These are phyloP conservation scores for Phytopythium vexans DNA, from an alignment of 352 stramenopile species.

Conservation along the genomic window DNA sequence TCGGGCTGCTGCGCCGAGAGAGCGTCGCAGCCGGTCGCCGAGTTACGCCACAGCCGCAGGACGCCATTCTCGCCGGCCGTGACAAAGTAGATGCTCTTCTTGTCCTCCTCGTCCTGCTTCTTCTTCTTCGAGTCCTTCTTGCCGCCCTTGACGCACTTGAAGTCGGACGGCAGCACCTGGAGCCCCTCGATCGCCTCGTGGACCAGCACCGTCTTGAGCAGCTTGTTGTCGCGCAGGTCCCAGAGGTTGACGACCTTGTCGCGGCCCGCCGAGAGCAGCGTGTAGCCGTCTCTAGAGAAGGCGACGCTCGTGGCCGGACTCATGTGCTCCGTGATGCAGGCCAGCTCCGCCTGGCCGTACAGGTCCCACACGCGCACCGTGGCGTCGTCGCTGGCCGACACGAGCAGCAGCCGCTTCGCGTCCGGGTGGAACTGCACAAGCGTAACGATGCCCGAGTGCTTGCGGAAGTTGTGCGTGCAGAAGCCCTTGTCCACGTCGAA, in stretches of 20 bases:
- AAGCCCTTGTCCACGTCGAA: constrained; percentile 92
- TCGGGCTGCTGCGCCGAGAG: constrained; percentile 48
- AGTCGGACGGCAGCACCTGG: constrained; percentile 72
- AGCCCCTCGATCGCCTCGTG: constrained; percentile 96
- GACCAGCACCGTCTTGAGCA: constrained; percentile 92
- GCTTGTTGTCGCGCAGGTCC: constrained; percentile 70
- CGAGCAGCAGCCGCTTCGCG: constrained; percentile 54
- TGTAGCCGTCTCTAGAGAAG: constrained; percentile 87
- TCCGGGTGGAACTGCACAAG: constrained; percentile 85
- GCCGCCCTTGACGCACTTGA: constrained; percentile 39
- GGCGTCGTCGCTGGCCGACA: constrained; percentile 74
- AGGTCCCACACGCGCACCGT: constrained; percentile 85
- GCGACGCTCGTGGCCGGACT: constrained; percentile 92
- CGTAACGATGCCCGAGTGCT: constrained; percentile 85
- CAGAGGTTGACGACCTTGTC: constrained; percentile 94
- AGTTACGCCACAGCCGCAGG: constrained; percentile 75
- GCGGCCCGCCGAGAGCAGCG: constrained; percentile 84
- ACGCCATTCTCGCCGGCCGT: constrained; percentile 91
- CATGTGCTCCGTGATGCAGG: constrained; percentile 94
- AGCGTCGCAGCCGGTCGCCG: constrained; percentile 28
- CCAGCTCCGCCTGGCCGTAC: constrained; percentile 78
- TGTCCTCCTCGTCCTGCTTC: constrained; percentile 26
- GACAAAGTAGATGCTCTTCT: constrained; percentile 85
- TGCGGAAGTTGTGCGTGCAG: constrained; percentile 93
- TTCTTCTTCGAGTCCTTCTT: constrained; percentile 10